phyloP scores from a whole-genome alignment of 225 moss, liverwort and hornwort genomes.

The Lunularia cruciata region DNA sequence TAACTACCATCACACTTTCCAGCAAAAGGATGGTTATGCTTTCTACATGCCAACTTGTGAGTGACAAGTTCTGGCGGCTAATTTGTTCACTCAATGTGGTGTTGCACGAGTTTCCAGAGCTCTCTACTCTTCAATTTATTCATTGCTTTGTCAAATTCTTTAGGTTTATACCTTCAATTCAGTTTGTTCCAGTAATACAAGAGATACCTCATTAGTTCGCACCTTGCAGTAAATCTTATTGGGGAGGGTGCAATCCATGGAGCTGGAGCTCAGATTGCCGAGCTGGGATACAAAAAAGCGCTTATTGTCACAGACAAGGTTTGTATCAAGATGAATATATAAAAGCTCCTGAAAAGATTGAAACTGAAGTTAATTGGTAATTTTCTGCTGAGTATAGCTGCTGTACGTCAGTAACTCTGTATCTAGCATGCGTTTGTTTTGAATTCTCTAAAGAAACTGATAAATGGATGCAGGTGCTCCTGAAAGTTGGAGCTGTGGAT shows the following conservation, averaged over 20 bases:
- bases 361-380: too few relatives aligned
- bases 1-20: conserved; percentile 15
- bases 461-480: conserved; percentile 13
- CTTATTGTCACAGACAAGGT: conserved; percentile 29
- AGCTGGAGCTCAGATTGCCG: conserved; percentile 19
- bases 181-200: too few relatives aligned
- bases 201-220: neutral
- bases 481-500: conserved; percentile 22
- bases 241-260: conserved; percentile 16
- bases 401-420: too few relatives aligned
- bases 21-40: conserved; percentile 15
- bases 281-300: conserved; percentile 19
- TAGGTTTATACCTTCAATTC: too few relatives aligned
- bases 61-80: too few relatives aligned
- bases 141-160: too few relatives aligned
- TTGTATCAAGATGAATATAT: too few relatives aligned
- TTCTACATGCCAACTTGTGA: conserved; percentile 26
- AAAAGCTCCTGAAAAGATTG: too few relatives aligned
- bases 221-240: conserved; percentile 10
- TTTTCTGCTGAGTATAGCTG: too few relatives aligned
- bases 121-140: neutral
- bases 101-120: neutral
- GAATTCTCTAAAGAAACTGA: too few relatives aligned
- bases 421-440: too few relatives aligned
- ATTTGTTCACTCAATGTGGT: neutral